Evolutionary conservation across 768 basidiomycete genomes (phyloP).

Genomic region (Lactifluus rugatus): DNA sequence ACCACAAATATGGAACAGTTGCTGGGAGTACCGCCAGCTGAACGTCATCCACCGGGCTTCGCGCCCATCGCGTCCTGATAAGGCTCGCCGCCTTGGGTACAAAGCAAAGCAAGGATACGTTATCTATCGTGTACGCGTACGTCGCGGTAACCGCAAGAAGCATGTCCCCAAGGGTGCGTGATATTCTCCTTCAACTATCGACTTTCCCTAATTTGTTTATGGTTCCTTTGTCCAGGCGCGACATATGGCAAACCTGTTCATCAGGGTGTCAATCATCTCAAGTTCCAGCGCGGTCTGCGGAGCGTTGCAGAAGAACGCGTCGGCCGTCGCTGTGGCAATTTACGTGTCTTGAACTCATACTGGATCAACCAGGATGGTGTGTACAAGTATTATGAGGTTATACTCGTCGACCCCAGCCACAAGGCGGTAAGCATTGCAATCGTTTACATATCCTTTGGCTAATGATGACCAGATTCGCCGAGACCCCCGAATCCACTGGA

Average conservation of each 20-base stretch:
- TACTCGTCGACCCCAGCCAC: constrained; percentile 92
- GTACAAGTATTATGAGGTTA: constrained; percentile 99
- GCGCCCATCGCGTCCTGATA: constrained; percentile 97
- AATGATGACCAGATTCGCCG: constrained; percentile 63
- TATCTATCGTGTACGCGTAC: constrained; percentile 93
- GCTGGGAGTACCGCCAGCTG: constrained; percentile 98
- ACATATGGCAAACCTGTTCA: constrained; percentile 99
- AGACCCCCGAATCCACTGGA: constrained; percentile 98
- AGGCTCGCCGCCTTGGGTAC: constrained; percentile 97
- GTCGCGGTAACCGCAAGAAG: constrained; percentile 98
- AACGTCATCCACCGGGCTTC: constrained; percentile 98
- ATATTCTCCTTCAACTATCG: not conserved
- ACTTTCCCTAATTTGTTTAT: not conserved
- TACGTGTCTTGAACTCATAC: constrained; percentile 96
- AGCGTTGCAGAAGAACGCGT: constrained; percentile 97
- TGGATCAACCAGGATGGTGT: constrained; percentile 99
- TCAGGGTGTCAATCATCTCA: constrained; percentile 99
- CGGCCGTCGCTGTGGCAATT: constrained; percentile 89
- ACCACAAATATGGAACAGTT: constrained; percentile 36
- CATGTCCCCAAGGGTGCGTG: constrained; percentile 86
- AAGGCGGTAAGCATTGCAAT: constrained; percentile 60
- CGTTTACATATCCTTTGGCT: constrained; percentile 10
- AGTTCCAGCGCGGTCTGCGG: constrained; percentile 89
- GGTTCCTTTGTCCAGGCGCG: constrained; percentile 48
- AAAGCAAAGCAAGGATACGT: constrained; percentile 99